A percentile compares a stretch with the other conserved stretches of the same genome.
phyloP scores from a whole-genome alignment of 2,329 filamentous ascomycete genomes.

The Drechslerella coelobrocha region DNA sequence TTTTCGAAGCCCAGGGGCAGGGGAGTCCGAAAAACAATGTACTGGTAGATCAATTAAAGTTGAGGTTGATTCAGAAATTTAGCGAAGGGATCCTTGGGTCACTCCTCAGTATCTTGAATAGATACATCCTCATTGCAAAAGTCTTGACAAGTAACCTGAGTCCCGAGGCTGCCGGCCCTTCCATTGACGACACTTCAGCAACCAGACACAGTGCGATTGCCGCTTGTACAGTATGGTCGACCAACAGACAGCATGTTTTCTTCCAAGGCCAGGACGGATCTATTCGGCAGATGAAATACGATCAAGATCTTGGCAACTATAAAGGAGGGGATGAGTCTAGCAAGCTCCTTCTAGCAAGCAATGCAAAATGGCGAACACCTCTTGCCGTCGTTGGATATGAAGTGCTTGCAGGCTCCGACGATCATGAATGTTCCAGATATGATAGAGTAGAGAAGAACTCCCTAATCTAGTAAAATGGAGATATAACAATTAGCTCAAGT shows the following conservation, averaged over 20 bases:
- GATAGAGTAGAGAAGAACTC: no score
- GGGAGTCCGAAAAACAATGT: no score
- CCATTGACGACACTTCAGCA: neutral
- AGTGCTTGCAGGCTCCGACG: neutral
- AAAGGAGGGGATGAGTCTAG: neutral
- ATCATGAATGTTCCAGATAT: no score
- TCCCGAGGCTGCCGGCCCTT: neutral
- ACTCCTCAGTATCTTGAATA: no score
- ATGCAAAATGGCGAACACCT: slow-evolving; percentile 11
- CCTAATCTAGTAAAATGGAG: no score
- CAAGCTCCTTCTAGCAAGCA: slow-evolving; percentile 8
- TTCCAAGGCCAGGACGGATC: slow-evolving; percentile 3
- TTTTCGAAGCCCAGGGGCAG: no score
- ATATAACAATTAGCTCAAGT: no score
- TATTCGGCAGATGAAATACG: slow-evolving; percentile 12
- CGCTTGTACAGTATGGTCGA: slow-evolving; percentile 2
- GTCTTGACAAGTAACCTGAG: no score
- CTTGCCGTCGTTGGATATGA: slow-evolving; percentile 11
- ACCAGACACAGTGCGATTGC: slow-evolving; percentile 2
- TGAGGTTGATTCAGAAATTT: no score
- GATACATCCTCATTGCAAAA: no score
- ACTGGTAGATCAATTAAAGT: no score
- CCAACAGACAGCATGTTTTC: slow-evolving; percentile 15
- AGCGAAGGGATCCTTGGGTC: no score
- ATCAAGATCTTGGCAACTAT: neutral